Base-by-base conservation (phyloP, 495 filamentous ascomycete species). In the Aspergillus nidulans region DNA sequence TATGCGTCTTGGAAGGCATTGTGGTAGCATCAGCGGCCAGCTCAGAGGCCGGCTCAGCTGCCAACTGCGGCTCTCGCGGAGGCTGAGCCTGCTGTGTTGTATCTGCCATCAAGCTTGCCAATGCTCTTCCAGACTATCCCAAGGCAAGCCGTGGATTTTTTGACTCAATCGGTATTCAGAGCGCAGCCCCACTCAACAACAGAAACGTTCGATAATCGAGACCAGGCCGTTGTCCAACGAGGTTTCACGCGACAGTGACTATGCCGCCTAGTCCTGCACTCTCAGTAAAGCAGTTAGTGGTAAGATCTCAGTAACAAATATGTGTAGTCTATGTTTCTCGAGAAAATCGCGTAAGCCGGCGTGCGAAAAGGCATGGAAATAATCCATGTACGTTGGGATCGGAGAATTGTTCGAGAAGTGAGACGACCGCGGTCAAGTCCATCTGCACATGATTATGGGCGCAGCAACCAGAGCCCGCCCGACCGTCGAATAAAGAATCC, bases 101-200 rank as follows among this genome's bases (percentile, higher is more conserved):
- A 43, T 76, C 73, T 36, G 68, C 65, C 73, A 74, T 76, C 43
- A 25, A 30, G 28, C 36, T 49, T 19, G 43, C 24, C n/a, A 30
- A 42, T 30, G 25, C 20, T 20, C 8, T 52, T 28, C 8, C 19
- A 16, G 1, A 32, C 10, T 12, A 28, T 42, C 13, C 9, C 24
- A 13, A 25, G 7, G 26, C 19, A 7, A 8, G 16, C 24, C 6
- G 19, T 24, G 15, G 16, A 3, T 23, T 20, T 42, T 39, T 13
- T 6, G 42, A 15, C 45, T 28, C 18, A 9, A 16, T 8, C 4
- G 18, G 28, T 2, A 24, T 15, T 41, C 28, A 26, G 39, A 8
- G 34, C 34, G 42, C 49, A 36, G 52, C 15, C n/a, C 25, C 49
- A 3, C 13, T 44, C 28, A 20, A 49, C 40, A 21, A 24, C 13